Percentiles rank a stretch among this genome's conserved stretches.
These are phyloP conservation scores for Apiotrichum veenhuisii DNA, from an alignment of 1,284 basidiomycete genomes.

Conservation along the genomic window DNA sequence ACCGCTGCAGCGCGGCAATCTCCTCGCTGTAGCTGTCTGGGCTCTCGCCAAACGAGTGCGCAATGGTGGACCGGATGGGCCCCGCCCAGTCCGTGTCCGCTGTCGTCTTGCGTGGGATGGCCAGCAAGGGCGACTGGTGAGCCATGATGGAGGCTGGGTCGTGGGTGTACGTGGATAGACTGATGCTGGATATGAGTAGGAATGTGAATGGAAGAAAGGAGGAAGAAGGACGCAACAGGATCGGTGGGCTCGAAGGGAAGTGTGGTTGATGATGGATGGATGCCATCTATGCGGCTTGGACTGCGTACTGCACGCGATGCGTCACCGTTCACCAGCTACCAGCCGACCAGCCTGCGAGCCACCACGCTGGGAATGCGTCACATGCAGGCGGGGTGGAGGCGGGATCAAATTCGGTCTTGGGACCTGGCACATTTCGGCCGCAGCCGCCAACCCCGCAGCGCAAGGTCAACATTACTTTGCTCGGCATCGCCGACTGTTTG, in stretches of 20 bases:
- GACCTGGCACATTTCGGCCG: too few species aligned
- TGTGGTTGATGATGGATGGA: neutral
- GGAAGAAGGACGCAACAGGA: neutral
- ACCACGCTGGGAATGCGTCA: too few species aligned
- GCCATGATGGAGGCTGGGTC: constrained; percentile 30
- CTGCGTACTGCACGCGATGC: neutral
- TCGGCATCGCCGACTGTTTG: neutral
- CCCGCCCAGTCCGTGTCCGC: constrained; percentile 79
- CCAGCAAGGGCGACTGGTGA: constrained; percentile 51
- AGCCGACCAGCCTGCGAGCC: too few species aligned
- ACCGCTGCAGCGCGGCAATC: constrained; percentile 76
- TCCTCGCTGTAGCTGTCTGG: constrained; percentile 83
- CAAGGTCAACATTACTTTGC: neutral
- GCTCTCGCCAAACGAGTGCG: constrained; percentile 88
- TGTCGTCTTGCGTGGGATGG: constrained; percentile 56
- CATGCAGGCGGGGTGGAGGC: too few species aligned
- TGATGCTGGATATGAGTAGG: neutral
- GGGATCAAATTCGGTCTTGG: too few species aligned
- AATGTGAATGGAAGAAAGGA: neutral
- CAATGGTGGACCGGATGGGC: constrained; percentile 79
- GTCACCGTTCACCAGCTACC: too few species aligned
- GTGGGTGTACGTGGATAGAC: too few species aligned
- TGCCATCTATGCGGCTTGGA: neutral
- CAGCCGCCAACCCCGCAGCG: too few species aligned
- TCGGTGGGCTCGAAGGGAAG: neutral